These are phyloP conservation scores for Ophiocordyceps camponoti-floridani DNA, from an alignment of 2,329 filamentous ascomycete genomes.

Conservation along the genomic window DNA sequence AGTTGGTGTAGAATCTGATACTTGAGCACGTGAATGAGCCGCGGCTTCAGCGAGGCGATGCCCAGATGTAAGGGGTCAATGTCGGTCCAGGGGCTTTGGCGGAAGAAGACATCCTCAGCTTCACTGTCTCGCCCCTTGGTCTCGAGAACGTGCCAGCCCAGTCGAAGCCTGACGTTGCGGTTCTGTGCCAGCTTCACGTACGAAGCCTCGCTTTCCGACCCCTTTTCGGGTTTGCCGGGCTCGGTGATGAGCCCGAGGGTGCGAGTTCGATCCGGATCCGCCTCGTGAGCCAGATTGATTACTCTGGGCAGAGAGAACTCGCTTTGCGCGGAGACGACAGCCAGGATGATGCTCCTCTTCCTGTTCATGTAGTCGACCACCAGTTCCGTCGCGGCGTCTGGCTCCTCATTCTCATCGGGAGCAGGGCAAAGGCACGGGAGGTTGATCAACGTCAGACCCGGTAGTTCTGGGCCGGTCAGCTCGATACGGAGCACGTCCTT, in stretches of 20 bases:
- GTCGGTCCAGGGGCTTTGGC: constrained; percentile 17
- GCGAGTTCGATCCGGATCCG: constrained; percentile 14
- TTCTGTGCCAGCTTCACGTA: constrained; percentile 26
- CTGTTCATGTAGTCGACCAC: constrained; percentile 37
- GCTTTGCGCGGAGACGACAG: constrained; percentile 34
- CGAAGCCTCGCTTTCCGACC: constrained; percentile 19
- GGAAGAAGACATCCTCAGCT: constrained; percentile 25
- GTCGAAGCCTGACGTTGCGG: constrained; percentile 23
- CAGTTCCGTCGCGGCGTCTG: constrained; percentile 24
- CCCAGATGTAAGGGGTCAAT: constrained; percentile 22
- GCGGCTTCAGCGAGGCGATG: constrained; percentile 24
- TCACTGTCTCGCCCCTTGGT: constrained; percentile 17
- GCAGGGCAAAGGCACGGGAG: constrained; percentile 36
- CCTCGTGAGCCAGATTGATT: constrained; percentile 19
- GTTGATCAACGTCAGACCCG: constrained; percentile 39
- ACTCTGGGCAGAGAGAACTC: constrained; percentile 42
- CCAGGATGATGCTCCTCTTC: constrained; percentile 38
- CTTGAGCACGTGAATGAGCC: constrained; percentile 31
- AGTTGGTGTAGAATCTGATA: constrained; percentile 27
- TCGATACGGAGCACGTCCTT: constrained; percentile 29
- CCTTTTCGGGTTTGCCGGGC: constrained; percentile 19
- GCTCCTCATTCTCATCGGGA: constrained; percentile 24
- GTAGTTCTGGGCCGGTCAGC: constrained; percentile 25
- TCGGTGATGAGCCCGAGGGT: constrained; percentile 41
- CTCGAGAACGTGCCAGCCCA: constrained; percentile 35